Base-by-base conservation (phyloP, 2,329 filamentous ascomycete species). In the Fusarium camptoceras region DNA sequence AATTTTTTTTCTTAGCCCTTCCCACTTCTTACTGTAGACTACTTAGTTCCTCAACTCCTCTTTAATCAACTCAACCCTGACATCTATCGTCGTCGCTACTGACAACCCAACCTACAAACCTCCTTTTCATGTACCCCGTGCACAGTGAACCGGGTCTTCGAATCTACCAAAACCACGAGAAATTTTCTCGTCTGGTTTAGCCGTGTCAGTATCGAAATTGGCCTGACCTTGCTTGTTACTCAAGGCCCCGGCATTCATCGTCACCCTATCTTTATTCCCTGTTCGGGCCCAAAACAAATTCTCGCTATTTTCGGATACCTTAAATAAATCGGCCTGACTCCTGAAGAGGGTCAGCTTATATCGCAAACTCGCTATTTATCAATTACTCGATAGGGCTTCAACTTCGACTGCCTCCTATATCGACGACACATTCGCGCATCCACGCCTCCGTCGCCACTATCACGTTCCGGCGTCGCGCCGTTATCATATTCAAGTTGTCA, bases 401-500 rank as follows among this genome's bases (percentile, higher is more conserved):
- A 44, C 42, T 51, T 47, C 55, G 50, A 55, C 50, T 51, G 39
- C 42, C 49, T 66, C 31, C 42, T 47, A 51, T 55, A 48, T 39
- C 24, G 43, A 37, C 41, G 50, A 57, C 61, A 44, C 37, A 39
- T 41, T 41, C 46, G n/a, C 60, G 48, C 61, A 64, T 42, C 53
- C 49, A 27, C 47, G 22, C 54, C 34, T 11, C 57, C 61, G 47
- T 58, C 62, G 34, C 50, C 58, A 55, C 54, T 61, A 48, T 47
- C 34, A 59, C 68, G 41, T 64, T 66, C 37, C 48, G 74, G 74
- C 74, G 47, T 68, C 56, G 60, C 70, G 71, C 70, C 65, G 57
- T 66, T 66, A 75, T 72, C 73, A 71, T 64, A 74, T 62, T 60
- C 76, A 87, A 83, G 89, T 88, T 89, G 92, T 89, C 94, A 97